A percentile compares a stretch with the other conserved stretches of the same genome.
These are phyloP conservation scores for Secale cereale DNA, from an alignment of 176 grass and related monocot species.

Conservation along the genomic window DNA sequence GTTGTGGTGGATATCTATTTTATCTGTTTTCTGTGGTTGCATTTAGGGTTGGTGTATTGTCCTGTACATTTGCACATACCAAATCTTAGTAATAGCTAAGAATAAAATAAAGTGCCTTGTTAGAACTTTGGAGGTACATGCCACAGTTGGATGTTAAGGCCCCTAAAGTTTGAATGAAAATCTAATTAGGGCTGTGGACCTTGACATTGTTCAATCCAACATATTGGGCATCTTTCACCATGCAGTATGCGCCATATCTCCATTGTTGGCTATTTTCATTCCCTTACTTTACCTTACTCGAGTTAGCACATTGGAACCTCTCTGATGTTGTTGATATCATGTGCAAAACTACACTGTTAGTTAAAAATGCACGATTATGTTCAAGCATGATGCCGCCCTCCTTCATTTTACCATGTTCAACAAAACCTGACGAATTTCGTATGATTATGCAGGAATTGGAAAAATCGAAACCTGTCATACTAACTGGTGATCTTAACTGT, in stretches of 20 bases:
- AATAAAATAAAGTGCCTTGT: background rate
- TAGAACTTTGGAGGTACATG: background rate
- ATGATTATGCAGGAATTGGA: conserved; percentile 52
- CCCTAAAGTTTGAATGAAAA: background rate
- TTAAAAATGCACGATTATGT: conserved; percentile 1
- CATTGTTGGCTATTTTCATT: background rate
- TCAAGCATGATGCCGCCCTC: conserved; percentile 4
- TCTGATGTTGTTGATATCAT: background rate
- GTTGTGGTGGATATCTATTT: background rate
- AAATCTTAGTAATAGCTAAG: background rate
- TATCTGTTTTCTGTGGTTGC: conserved; percentile 18
- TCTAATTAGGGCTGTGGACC: background rate
- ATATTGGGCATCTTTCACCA: background rate
- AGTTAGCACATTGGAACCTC: background rate
- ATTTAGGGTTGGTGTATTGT: background rate
- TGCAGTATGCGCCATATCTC: background rate
- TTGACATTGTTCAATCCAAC: background rate
- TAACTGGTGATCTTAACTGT: conserved; percentile 75
- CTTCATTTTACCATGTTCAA: background rate
- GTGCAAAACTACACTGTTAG: background rate
- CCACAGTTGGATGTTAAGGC: background rate
- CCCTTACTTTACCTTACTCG: conserved; percentile 19
- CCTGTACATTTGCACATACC: background rate
- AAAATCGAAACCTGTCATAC: conserved; percentile 67
- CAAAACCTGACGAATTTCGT: conserved; percentile 11